Evolutionary conservation across 345 rosid species (phyloP), one percentile per base, ranked within the genome.

Genomic region (Carallia pectinifolia): DNA sequence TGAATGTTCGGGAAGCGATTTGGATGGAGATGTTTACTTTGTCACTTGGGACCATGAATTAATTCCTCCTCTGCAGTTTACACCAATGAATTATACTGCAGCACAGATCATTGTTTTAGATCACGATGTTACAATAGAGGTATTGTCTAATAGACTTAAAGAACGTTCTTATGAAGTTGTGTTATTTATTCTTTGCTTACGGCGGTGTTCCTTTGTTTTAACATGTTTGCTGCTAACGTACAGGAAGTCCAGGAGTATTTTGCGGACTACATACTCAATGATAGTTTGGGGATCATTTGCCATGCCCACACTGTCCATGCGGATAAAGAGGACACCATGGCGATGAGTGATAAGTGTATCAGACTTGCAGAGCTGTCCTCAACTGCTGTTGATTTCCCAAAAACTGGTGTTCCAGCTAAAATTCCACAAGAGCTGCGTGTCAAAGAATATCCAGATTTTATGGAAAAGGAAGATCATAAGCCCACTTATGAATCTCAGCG

Each of bases 331-430:
- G 80, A 82, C 19, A 4, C 1, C 48, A 84, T 69, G 65, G 94
- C 90, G 0, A 73, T 33, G 71, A 82, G 88, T 47, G 13, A 47
- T 1, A 67, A 55, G 7, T 87, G 90, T 63, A 61, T 72, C 17
- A 48, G 78, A 50, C 88, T 89, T 44, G 88, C 93, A 65, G 13
- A 16, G n/a, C n/a, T 79, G 58, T 73, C 70, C 55, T 85, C 91
- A 13, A 74, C 71, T 4, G 91, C 90, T 0, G 88, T 87, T 1
- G 91, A 89, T 62, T 87, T 84, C 76, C 85, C 88, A 0, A 89
- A 87, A 85, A 87, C 91, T 0, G 90, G 90, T 9, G 72, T 84
- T 15, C 83, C 89, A 6, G 91, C 89, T 0, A 70, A 74, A 74
- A 78, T 85, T 40, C 87, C 90, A 0, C 55, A 13, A 1, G 66